Conservation (phyloP, 306 rosid species). For the Dalbergia cultrata region DNA sequence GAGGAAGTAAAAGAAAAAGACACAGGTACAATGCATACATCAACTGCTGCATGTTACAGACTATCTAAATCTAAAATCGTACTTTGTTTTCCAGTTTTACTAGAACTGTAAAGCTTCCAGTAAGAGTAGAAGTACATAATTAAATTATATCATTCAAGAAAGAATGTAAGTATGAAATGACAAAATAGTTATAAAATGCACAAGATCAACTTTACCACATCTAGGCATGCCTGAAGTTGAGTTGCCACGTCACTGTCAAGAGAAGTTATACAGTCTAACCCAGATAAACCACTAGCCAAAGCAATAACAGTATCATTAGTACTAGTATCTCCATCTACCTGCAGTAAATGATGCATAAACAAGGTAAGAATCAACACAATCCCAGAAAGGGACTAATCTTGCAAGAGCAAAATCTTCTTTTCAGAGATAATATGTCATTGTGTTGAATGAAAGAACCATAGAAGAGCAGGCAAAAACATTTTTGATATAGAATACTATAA, state of each 20-base stretch:
- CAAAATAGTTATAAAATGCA: constrained; percentile 28
- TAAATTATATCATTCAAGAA: constrained; percentile 16
- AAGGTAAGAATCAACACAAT: constrained; percentile 26
- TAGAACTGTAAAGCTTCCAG: constrained; percentile 21
- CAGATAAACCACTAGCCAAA: constrained; percentile 90
- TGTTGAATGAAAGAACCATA: constrained; percentile 21
- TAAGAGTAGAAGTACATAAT: constrained; percentile 1
- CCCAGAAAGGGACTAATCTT: constrained; percentile 25
- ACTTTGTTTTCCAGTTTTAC: constrained; percentile 28
- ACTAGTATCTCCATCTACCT: constrained; percentile 99
- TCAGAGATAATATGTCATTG: constrained; percentile 4
- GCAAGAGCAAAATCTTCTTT: background rate
- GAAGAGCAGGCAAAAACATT: constrained; percentile 15
- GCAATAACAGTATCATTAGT: constrained; percentile 96
- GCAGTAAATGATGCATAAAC: constrained; percentile 39
- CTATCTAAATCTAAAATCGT: constrained; percentile 11
- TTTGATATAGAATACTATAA: constrained; percentile 35
- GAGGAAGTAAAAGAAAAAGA: background rate
- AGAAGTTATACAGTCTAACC: constrained; percentile 69
- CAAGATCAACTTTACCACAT: constrained; percentile 63
- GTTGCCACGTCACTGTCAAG: constrained; percentile 66
- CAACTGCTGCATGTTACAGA: constrained; percentile 10
- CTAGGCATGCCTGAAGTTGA: constrained; percentile 89
- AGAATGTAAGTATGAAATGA: constrained; percentile 6
- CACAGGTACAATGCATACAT: background rate